These are phyloP conservation scores for Hanseniaspora jakobsenii DNA, from an alignment of 805 yeast species.

Conservation along the genomic window DNA sequence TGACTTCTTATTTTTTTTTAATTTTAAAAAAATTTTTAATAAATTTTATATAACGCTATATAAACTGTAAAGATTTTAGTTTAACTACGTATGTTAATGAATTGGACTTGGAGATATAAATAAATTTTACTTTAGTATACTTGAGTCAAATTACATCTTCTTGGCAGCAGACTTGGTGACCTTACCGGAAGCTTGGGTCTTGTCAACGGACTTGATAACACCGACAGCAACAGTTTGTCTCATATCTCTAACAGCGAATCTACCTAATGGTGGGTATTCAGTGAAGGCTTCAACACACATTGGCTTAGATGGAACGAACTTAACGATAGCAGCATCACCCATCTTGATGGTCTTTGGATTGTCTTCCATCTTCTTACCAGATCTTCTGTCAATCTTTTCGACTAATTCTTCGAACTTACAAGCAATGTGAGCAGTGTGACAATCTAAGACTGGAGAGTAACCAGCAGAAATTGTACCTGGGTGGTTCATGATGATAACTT, in stretches of 20 bases:
- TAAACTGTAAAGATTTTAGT: no score
- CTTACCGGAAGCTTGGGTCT: slow-evolving; percentile 73
- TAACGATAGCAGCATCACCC: slow-evolving; percentile 92
- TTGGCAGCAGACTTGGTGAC: slow-evolving; percentile 82
- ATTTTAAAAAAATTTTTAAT: no score
- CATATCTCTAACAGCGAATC: slow-evolving; percentile 99
- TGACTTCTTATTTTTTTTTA: no score
- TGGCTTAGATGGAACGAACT: slow-evolving; percentile 78
- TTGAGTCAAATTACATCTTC: slow-evolving; percentile 17
- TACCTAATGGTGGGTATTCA: slow-evolving; percentile 94
- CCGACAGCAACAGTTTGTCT: slow-evolving; percentile 99
- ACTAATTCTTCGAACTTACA: slow-evolving; percentile 71
- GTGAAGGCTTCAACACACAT: slow-evolving; percentile 90
- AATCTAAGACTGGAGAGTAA: slow-evolving; percentile 82
- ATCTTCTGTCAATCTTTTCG: slow-evolving; percentile 81
- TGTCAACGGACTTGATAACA: slow-evolving; percentile 91
- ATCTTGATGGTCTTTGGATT: slow-evolving; percentile 88
- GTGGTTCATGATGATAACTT: slow-evolving; percentile 79
- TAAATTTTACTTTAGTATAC: not conserved
- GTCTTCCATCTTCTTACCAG: slow-evolving; percentile 84
- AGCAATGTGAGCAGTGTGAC: slow-evolving; percentile 90
- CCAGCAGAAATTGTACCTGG: slow-evolving; percentile 88
- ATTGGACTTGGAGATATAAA: no score
- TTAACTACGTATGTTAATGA: no score
- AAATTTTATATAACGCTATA: no score